Base-by-base conservation (phyloP, 495 filamentous ascomycete species). In the Lasiosphaeria ovina region DNA sequence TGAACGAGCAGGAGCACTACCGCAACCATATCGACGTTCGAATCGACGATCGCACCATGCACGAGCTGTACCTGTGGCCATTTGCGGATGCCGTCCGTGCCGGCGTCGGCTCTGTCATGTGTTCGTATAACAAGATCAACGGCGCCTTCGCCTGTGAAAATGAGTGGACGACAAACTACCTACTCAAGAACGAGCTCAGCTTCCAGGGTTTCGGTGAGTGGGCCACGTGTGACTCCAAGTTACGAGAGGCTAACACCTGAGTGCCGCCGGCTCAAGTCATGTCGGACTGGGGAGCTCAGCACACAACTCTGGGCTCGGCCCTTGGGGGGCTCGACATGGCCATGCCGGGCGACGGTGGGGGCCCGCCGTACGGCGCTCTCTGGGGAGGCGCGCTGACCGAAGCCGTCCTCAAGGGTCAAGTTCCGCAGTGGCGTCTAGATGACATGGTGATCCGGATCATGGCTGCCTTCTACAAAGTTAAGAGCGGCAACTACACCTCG, bases 391-490 rank as follows among this genome's bases (percentile, higher is more conserved):
- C 87, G 33, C 76, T 97, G 63, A 93, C 89, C 0, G 86, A 85
- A 51, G 85, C 89, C 0, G 86, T 89, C 0, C 75, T 96, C 44
- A 93, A 91, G 64, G 83, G 83, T 3, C 86, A 87, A 3, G 74
- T 97, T 0, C 89, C 93, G 0, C 80, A 90, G 61, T 85, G 87
- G 57, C 78, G 93, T n/a, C 67, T 97, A 16, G 88, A 96, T 68
- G 93, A 97, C 66, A 97, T 97, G 93, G 90, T 84, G 2, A 86
- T 89, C 2, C 83, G 93, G 10, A 87, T 96, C 62, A 91, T 97
- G 55, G 92, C 93, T 0, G 79, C 91, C 0, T 95, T 89, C 84
- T 97, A 91, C 69, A 89, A 92, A 65, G 72, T 94, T 34, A 88
- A 91, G 64, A 69, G 90, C 32, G 91, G 93, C 64, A 81, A 81